Evolutionary conservation across 2,329 filamentous ascomycete genomes (phyloP).

Genomic region (Cercospora zeae-maydis): DNA sequence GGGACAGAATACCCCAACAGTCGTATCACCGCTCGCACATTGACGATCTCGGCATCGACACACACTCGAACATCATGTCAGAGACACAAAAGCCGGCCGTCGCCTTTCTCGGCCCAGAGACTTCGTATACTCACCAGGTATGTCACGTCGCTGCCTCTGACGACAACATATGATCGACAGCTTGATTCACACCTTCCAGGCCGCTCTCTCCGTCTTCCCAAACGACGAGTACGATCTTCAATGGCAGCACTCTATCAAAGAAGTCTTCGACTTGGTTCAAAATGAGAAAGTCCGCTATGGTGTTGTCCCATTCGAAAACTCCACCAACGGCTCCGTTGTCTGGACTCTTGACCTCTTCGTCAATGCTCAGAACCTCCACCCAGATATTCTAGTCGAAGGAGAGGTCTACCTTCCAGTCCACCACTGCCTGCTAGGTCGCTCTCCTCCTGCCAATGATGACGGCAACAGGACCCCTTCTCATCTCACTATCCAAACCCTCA

Average conservation of each 20-base stretch:
- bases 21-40: background rate
- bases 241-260: conserved; percentile 51
- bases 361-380: conserved; percentile 62
- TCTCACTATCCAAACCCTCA: conserved; percentile 12
- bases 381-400: conserved; percentile 69
- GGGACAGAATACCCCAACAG: background rate
- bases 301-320: conserved; percentile 94
- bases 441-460: background rate
- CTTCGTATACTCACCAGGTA: conserved; percentile 69
- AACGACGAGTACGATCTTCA: conserved; percentile 31
- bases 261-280: conserved; percentile 78
- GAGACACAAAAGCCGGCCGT: conserved; percentile 32
- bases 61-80: background rate
- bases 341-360: conserved; percentile 87
- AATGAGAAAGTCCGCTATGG: conserved; percentile 62
- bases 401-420: conserved; percentile 85
- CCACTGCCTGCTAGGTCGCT: conserved; percentile 72
- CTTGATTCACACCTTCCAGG: conserved; percentile 15
- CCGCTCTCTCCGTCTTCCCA: conserved; percentile 24
- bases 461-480: background rate
- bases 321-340: conserved; percentile 86
- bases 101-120: conserved; percentile 61
- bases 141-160: conserved; percentile 7
- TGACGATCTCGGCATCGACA: too few species aligned
- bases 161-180: background rate